phyloP scores from a whole-genome alignment of 306 rosid species.

The Cyamopsis tetragonoloba region DNA sequence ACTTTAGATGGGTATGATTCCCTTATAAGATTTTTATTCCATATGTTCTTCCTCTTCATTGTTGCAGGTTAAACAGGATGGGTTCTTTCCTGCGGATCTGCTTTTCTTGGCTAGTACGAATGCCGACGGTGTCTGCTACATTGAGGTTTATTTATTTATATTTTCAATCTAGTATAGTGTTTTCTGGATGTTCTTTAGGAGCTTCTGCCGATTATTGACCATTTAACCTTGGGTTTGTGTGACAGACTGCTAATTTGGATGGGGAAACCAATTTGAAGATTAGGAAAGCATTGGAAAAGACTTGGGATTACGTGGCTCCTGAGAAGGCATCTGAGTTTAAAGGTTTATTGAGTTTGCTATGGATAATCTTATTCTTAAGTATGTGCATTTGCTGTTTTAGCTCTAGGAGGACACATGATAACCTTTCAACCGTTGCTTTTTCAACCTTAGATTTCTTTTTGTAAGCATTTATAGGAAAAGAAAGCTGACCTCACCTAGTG shows the following conservation, averaged over 20 bases:
- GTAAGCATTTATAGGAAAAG: neutral
- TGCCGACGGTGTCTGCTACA: slow-evolving; percentile 92
- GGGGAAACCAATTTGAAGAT: slow-evolving; percentile 98
- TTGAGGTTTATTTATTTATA: slow-evolving; percentile 55
- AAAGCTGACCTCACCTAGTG: too few relatives aligned
- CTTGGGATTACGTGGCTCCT: slow-evolving; percentile 90
- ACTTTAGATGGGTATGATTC: too few relatives aligned
- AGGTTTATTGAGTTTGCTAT: slow-evolving; percentile 40
- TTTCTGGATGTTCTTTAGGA: neutral
- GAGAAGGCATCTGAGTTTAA: slow-evolving; percentile 80
- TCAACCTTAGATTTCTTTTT: neutral
- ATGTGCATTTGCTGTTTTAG: neutral
- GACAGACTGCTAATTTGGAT: slow-evolving; percentile 92
- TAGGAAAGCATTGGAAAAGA: slow-evolving; percentile 84
- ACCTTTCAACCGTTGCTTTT: neutral
- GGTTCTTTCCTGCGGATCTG: slow-evolving; percentile 84
- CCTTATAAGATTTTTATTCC: too few relatives aligned
- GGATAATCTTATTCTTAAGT: slow-evolving; percentile 6
- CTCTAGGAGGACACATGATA: slow-evolving; percentile 7
- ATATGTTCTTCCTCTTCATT: neutral
- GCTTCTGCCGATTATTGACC: slow-evolving; percentile 6
- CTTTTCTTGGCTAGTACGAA: slow-evolving; percentile 91
- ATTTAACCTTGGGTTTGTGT: slow-evolving; percentile 20
- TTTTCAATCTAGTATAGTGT: neutral
- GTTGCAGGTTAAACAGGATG: slow-evolving; percentile 79